Evolutionary conservation across 106 monocot genomes (phyloP).

Genomic region (Dendrobium nobile): DNA sequence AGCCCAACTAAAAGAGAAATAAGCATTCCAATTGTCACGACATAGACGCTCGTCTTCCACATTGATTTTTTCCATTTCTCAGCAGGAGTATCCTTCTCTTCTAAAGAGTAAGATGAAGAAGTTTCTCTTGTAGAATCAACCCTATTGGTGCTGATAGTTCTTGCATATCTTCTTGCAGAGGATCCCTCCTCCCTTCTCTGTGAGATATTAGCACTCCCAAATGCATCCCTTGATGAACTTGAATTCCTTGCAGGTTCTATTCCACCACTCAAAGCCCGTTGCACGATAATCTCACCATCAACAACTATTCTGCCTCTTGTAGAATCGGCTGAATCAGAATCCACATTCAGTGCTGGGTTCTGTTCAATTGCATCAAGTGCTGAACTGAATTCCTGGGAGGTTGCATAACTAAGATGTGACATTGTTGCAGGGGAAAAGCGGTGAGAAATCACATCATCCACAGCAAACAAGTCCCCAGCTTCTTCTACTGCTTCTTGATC

Average conservation of each 20-base stretch:
- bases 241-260: not conserved
- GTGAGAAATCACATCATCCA: conserved; percentile 24
- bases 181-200: conserved; percentile 8
- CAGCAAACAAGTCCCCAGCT: conserved; percentile 2
- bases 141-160: not conserved
- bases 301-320: not conserved
- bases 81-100: not conserved
- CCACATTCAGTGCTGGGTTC: not conserved
- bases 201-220: not conserved
- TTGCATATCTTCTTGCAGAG: conserved; percentile 1
- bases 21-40: conserved; percentile 47
- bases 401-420: conserved; percentile 12
- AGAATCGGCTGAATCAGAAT: not conserved
- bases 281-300: not conserved
- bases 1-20: conserved; percentile 41
- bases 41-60: conserved; percentile 41
- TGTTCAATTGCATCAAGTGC: not conserved
- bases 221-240: not conserved
- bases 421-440: conserved; percentile 25
- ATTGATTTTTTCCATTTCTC: conserved; percentile 22
- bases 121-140: conserved; percentile 8
- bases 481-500: conserved; percentile 15
- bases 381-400: not conserved
- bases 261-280: not conserved
- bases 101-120: conserved; percentile 1